Evolutionary conservation across 495 filamentous ascomycete genomes (phyloP), one percentile per base, ranked within the genome.

Genomic region (Aspergillus bridgeri): DNA sequence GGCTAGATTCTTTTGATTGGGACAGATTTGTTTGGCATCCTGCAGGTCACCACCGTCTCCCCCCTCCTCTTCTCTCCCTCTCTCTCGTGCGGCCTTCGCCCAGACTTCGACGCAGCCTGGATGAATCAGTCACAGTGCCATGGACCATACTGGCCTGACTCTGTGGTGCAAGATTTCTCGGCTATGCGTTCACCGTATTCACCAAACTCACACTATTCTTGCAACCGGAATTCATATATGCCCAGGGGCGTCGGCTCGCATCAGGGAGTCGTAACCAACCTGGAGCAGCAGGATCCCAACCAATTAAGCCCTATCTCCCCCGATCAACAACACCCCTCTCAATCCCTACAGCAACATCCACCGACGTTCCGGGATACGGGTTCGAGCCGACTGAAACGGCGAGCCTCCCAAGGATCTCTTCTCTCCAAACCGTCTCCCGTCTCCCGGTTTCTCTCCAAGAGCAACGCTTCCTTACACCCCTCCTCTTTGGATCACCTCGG

Each of bases 321-420:
- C n/a, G 48, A 51, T 19, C 61, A 60, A n/a, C 58, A 52, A 48
- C 51, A 53, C 13, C 13, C 6, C 9, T 11, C 9, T 9, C 33
- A 38, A 11, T 15, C 33, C 13, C 33, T 38, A 21, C 29, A 42
- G 59, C 42, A 42, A 65, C 51, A 50, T 60, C 25, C 63, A 48
- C 43, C 57, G 55, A 29, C 59, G 51, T 20, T 61, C 63, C 57
- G 44, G 52, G 24, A 60, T 45, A 22, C 56, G 15, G 53, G 60
- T 48, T 61, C 63, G 3, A 51, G 62, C 48, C 65, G 69, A 62
- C 57, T 65, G 11, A 75, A 69, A 56, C 72, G 75, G 55, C 69
- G 75, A 62, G 73, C 75, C 48, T 77, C 75, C 5, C 73, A 76
- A 64, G 70, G 75, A 19, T 77, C 73, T 2, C 43, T 77, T 7